Evolutionary conservation across 352 stramenopile species (phyloP), one percentile per base, ranked within the genome.

Genomic region (Pythium vanterpoolii): DNA sequence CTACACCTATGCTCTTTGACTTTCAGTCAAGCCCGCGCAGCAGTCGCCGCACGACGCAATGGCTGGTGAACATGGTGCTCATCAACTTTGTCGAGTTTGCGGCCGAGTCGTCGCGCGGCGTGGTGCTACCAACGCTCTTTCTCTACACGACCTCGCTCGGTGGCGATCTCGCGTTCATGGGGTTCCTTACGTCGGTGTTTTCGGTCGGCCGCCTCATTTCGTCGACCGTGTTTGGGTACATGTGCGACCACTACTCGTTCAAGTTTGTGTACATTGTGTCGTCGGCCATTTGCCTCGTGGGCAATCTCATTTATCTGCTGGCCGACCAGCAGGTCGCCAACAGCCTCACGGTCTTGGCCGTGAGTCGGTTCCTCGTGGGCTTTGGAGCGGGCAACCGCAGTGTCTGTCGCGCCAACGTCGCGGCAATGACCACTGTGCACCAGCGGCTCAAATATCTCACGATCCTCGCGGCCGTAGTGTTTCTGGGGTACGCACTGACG

Each of bases 31-130:
- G 46, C 28, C 46, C 46, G 30, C 47, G 47, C 30, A 19, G 6
- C 26, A 38, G 14, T 4, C 45, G 45, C 14, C 45, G 45, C 27
- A 47, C 40, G 8, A 47, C 40, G 40, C 40, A 72, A 53, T 92
- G 82, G 82, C 81, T 84, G 53, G 62, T 87, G 50, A 84, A 90
- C 63, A 92, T 92, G 77, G 64, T 67, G 33, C 71, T 92, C 23
- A 76, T 92, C 76, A 90, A 92, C 69, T 86, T 92, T 58, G 76
- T 92, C 57, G 82, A 92, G 59, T 90, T 92, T 60, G 57, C 82
- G 26, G 82, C 79, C 27, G 82, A 92, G 55, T 88, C 78, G 5
- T 89, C 82, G 24, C 76, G 82, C n/a, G 82, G 82, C 43, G 68
- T 92, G 19, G 80, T 90, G 61, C 66, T 92, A 52, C 70, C 82